Percentiles rank a stretch among this genome's conserved stretches.
Evolutionary conservation across 2,329 filamentous ascomycete genomes (phyloP).

Genomic region (Apiospora aurea): DNA sequence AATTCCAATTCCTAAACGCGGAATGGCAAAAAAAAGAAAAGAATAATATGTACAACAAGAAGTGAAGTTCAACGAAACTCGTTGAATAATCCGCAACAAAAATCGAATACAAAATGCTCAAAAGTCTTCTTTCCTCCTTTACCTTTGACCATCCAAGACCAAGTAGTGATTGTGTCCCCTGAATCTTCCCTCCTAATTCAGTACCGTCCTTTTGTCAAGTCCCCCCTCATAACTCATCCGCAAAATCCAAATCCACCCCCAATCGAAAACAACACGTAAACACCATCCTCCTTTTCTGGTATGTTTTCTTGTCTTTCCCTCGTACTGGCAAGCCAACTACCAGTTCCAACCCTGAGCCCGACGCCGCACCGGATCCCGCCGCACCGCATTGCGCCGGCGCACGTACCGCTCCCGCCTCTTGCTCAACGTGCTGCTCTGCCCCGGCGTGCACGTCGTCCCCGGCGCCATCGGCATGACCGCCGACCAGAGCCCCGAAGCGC

Average conservation of each 20-base stretch:
- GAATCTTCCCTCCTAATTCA: not conserved
- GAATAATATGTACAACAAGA: slow-evolving; percentile 18
- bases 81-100: not conserved
- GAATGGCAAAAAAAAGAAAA: not conserved
- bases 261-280: too few species aligned
- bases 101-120: not conserved
- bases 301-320: not conserved
- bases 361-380: not conserved
- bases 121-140: not conserved
- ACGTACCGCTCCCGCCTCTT: slow-evolving; percentile 22
- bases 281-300: too few species aligned
- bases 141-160: not conserved
- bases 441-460: slow-evolving; percentile 58
- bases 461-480: slow-evolving; percentile 54
- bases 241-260: too few species aligned
- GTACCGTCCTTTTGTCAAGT: not conserved
- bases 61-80: not conserved
- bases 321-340: not conserved
- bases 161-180: not conserved
- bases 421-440: slow-evolving; percentile 35
- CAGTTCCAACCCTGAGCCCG: not conserved
- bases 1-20: not conserved
- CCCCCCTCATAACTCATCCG: not conserved
- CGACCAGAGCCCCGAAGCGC: slow-evolving; percentile 65
- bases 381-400: not conserved